These are phyloP conservation scores for Globisporangium acanthophoron DNA, from an alignment of 352 stramenopile species.

Conservation along the genomic window DNA sequence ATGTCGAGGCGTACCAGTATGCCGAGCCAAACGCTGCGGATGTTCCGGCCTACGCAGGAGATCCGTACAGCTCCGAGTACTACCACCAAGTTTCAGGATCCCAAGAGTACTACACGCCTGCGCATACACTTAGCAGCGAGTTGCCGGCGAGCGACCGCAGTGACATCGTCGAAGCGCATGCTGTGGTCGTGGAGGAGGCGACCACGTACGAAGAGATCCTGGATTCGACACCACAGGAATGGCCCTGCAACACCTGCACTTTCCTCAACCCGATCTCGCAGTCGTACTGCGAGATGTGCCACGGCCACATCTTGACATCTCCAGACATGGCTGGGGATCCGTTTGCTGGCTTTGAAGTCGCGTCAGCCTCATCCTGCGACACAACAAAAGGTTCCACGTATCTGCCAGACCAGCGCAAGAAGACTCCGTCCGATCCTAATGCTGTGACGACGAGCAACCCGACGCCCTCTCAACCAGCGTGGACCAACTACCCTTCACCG, in stretches of 20 bases:
- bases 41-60: not conserved
- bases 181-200: slow-evolving; percentile 29
- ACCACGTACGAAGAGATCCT: slow-evolving; percentile 9
- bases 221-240: not conserved
- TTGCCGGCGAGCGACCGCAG: not conserved
- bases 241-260: slow-evolving; percentile 33
- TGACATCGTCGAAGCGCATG: slow-evolving; percentile 33
- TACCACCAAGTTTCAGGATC: not conserved
- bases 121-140: not conserved
- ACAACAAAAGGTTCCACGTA: not conserved
- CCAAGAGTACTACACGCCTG: not conserved
- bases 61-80: not conserved
- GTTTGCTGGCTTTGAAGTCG: not conserved
- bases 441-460: too few relatives aligned
- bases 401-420: not conserved
- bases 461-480: too few relatives aligned
- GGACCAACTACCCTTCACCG: not conserved
- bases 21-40: not conserved
- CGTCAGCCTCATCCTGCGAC: too few relatives aligned
- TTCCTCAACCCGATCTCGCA: slow-evolving; percentile 46
- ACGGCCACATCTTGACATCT: slow-evolving; percentile 35
- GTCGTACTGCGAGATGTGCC: slow-evolving; percentile 62
- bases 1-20: not conserved
- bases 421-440: not conserved
- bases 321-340: not conserved